Evolutionary conservation across 2,329 filamentous ascomycete species (phyloP), one percentile per base, ranked within the genome.

Genomic region (Penicillium sp.): DNA sequence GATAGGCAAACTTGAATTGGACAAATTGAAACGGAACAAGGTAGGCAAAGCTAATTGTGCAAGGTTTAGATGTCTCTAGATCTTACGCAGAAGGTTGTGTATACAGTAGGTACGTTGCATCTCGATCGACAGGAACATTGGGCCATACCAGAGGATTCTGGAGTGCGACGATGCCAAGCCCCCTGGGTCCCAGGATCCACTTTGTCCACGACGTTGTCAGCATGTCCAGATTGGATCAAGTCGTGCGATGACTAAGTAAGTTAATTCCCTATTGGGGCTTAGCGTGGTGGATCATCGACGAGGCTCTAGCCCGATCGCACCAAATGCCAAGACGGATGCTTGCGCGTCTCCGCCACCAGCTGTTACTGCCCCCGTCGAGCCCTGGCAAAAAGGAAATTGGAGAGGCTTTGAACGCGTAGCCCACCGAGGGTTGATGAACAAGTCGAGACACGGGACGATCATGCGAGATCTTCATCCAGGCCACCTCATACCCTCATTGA

Each of bases 311-410:
- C 68, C 64, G 64, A 71, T 71, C 68, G 61, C 59, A 60, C 57
- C 35, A 60, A 54, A 52, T 65, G 70, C 71, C 72, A 74, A 73
- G 72, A 70, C 68, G 69, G 67, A 70, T 64, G 71, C 70, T 74
- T 74, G 71, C 71, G 71, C 70, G 71, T 73, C 71, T 73, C 70
- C 70, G 60, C 60, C 60, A 58, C 58, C 48, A 39, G 44, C 33
- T 35, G 41, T 16, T 44, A 50, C 26, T 47, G 39, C 50, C 52
- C 35, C 60, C 51, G 49, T 55, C 44, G 41, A 50, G 52, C 33
- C 52, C 48, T 53, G 31, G 21, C 22, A 26, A 46, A 39, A 46
- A 21, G 48, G 57, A 55, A 57, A 56, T 55, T 60, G 54, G 33
- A 57, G 47, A 61, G 57, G 54, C 57, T 59, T 59, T 48, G 61